Base-by-base conservation (phyloP, 1,139 yeast genomes). In the Saccharomyces hybrid region DNA sequence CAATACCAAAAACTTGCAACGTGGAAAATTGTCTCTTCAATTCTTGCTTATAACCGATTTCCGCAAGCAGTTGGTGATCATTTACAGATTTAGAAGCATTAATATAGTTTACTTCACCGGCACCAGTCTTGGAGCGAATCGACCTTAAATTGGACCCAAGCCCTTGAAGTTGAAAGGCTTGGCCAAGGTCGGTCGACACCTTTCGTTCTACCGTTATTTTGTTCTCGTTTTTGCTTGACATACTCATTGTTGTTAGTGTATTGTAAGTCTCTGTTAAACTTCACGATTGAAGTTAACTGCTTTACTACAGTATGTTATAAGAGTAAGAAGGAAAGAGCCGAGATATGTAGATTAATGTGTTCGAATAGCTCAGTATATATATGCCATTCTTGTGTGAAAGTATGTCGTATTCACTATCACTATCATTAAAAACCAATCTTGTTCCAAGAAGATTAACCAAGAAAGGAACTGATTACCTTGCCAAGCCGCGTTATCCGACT, bases 1-100 rank as follows among this genome's bases (percentile, higher is more conserved):
- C 81, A 52, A 78, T 75, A 54, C 71, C 81, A 61, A 79, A 78
- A 32, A 77, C 79, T 59, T 78, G 81, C 8, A 78, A 29, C 1
- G 79, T 76, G 7, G 77, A 69, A 62, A 77, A 79, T 49, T 73
- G 75, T 62, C 83, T 71, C 54, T 69, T 70, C 60, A 79, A 66
- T 57, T 79, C 82, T 54, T 77, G 80, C 62, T 78, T 78, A 62
- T 78, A 78, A 9, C 83, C 82, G 57, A 80, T 78, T 55, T 79
- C 81, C 11, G 81, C 81, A 56, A 80, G 68, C 50, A 80, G 68
- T 49, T 78, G 81, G 27, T 69, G 78, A 64, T 80, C 83, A 57
- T 57, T 64, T 44, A 60, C 57, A 6, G 61, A 58, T 6, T 55
- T 53, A 5, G 63, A 58, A 24, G 61, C 55, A 50, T 62, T 60